Percentiles rank a stretch among this genome's conserved stretches.
Evolutionary conservation across 768 basidiomycete genomes (phyloP).

Genomic region (Rhodosporidiobolus sp.): DNA sequence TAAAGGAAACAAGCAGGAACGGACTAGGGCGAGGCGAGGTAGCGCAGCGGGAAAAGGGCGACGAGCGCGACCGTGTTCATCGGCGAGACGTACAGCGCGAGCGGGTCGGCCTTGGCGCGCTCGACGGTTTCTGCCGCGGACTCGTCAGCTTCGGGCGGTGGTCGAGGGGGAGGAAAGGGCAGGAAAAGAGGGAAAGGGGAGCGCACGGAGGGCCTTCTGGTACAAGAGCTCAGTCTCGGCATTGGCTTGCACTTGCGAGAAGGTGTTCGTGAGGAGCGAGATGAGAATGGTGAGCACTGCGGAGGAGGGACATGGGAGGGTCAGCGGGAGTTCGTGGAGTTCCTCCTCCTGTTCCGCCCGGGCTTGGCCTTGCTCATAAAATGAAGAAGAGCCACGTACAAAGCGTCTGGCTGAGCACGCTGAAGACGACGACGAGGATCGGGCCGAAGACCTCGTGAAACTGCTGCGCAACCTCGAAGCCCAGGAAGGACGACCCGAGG

Average conservation of each 20-base stretch:
- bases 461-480: constrained; percentile 40
- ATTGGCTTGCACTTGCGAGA: constrained; percentile 87
- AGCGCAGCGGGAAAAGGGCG: constrained; percentile 81
- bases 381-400: constrained; percentile 4
- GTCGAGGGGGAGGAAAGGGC: accelerated
- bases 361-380: too few species aligned
- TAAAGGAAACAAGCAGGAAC: neutral
- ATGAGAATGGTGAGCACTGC: constrained; percentile 66
- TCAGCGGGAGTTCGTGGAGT: neutral
- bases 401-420: constrained; percentile 23
- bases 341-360: too few species aligned
- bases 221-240: constrained; percentile 52
- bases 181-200: too few species aligned
- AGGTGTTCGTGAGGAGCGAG: constrained; percentile 84
- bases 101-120: constrained; percentile 57
- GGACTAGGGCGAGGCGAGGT: constrained; percentile 72
- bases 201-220: constrained; percentile 36
- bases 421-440: constrained; percentile 31
- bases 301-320: constrained; percentile 1
- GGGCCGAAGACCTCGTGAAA: constrained; percentile 40
- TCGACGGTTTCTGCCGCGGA: constrained; percentile 66
- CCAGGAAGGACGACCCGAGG: constrained; percentile 31
- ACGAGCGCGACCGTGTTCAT: constrained; percentile 82
- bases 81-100: constrained; percentile 64
- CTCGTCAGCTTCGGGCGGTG: neutral